Evolutionary conservation across 805 yeast species (phyloP).

Genomic region (Blastobotrys attinorum): DNA sequence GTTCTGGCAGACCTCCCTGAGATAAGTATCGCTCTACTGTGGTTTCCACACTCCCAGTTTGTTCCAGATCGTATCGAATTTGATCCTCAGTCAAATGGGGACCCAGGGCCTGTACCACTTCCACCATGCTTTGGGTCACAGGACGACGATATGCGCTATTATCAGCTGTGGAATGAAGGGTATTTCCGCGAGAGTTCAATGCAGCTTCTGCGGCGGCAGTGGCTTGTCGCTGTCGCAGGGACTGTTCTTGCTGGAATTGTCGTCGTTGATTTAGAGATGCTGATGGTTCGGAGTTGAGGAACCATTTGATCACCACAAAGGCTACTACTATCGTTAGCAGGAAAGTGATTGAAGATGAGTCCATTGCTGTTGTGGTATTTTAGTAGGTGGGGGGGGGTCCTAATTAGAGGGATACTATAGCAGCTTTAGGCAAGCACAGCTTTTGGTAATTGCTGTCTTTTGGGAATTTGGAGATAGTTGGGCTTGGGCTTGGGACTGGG

Average conservation of each 20-base stretch:
- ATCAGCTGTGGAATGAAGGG: neutral
- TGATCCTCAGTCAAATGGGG: slow-evolving; percentile 64
- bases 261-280: neutral
- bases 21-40: slow-evolving; percentile 69
- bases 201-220: neutral
- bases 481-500: too few relatives aligned
- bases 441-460: too few relatives aligned
- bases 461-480: too few relatives aligned
- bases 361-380: too few relatives aligned
- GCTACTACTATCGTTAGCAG: slow-evolving; percentile 16
- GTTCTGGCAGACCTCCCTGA: slow-evolving; percentile 47
- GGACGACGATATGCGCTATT: slow-evolving; percentile 17
- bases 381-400: neutral
- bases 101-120: slow-evolving; percentile 74
- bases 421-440: too few relatives aligned
- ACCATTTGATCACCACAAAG: slow-evolving; percentile 18
- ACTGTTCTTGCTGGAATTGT: slow-evolving; percentile 1
- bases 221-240: slow-evolving; percentile 3
- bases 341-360: slow-evolving; percentile 5
- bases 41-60: slow-evolving; percentile 60
- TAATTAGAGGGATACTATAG: too few relatives aligned
- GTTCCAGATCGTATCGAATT: slow-evolving; percentile 63
- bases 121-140: slow-evolving; percentile 54
- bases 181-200: neutral
- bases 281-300: slow-evolving; percentile 5